phyloP scores from a whole-genome alignment of 345 rosid genomes.

The Salix purpurea region DNA sequence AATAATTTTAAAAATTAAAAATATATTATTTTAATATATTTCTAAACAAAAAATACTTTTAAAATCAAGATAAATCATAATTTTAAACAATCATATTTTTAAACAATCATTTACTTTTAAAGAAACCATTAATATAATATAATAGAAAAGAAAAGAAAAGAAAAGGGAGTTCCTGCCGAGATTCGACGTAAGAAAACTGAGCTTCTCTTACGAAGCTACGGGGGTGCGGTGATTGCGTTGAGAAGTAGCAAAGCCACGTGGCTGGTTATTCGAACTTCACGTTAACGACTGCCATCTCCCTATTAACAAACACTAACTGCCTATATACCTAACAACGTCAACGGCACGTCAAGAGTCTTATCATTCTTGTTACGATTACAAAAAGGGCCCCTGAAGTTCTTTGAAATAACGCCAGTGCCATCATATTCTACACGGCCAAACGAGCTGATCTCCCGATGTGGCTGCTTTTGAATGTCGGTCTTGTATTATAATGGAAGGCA shows the following conservation, averaged over 20 bases:
- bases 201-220: no score
- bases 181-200: not conserved
- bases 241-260: slow-evolving; percentile 3
- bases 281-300: not conserved
- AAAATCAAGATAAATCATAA: no score
- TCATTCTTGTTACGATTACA: no score
- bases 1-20: no score
- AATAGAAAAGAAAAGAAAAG: no score
- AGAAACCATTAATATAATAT: no score
- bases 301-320: not conserved
- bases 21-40: no score
- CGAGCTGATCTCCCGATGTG: not conserved
- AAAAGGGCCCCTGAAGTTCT: not conserved
- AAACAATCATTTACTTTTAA: no score
- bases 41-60: no score
- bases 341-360: not conserved
- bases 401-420: not conserved
- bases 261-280: not conserved
- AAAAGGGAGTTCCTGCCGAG: not conserved
- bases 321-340: not conserved
- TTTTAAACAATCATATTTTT: no score
- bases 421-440: not conserved
- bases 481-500: no score
- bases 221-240: not conserved
- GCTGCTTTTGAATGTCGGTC: not conserved